These are phyloP conservation scores for Marasmius fiardii DNA, from an alignment of 1,284 basidiomycete species.

Conservation along the genomic window DNA sequence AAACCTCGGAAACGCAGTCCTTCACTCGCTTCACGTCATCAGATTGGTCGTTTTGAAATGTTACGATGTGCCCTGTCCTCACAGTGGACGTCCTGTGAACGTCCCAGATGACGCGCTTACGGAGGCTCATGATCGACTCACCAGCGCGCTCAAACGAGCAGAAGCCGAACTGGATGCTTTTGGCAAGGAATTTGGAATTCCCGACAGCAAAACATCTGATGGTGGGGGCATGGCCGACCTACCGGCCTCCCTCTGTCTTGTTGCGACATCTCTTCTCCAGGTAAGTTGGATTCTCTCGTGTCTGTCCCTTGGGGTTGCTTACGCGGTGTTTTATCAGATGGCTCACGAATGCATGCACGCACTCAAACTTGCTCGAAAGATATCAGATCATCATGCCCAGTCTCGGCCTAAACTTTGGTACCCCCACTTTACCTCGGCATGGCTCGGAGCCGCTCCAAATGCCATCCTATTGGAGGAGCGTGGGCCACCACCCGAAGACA, in stretches of 20 bases:
- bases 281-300: slow-evolving; percentile 22
- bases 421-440: slow-evolving; percentile 40
- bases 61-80: slow-evolving; percentile 24
- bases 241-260: slow-evolving; percentile 35
- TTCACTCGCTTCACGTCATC: slow-evolving; percentile 32
- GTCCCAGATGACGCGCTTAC: slow-evolving; percentile 26
- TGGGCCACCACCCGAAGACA: slow-evolving; percentile 24
- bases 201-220: slow-evolving; percentile 22
- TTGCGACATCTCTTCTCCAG: slow-evolving; percentile 43
- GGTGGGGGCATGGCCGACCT: slow-evolving; percentile 26
- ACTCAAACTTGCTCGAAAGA: slow-evolving; percentile 31
- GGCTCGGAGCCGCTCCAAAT: slow-evolving; percentile 44
- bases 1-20: slow-evolving; percentile 32
- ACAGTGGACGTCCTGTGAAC: slow-evolving; percentile 13
- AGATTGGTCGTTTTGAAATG: slow-evolving; percentile 31
- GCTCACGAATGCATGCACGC: slow-evolving; percentile 38
- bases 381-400: slow-evolving; percentile 31
- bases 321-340: slow-evolving; percentile 31
- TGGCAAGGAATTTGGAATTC: slow-evolving; percentile 30
- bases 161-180: slow-evolving; percentile 29
- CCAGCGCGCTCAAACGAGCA: slow-evolving; percentile 27
- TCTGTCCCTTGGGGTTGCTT: neutral
- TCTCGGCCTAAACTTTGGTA: slow-evolving; percentile 39
- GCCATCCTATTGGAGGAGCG: slow-evolving; percentile 37
- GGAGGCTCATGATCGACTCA: slow-evolving; percentile 26